phyloP scores from a whole-genome alignment of 495 filamentous ascomycete species.

The Apodospora peruviana region DNA sequence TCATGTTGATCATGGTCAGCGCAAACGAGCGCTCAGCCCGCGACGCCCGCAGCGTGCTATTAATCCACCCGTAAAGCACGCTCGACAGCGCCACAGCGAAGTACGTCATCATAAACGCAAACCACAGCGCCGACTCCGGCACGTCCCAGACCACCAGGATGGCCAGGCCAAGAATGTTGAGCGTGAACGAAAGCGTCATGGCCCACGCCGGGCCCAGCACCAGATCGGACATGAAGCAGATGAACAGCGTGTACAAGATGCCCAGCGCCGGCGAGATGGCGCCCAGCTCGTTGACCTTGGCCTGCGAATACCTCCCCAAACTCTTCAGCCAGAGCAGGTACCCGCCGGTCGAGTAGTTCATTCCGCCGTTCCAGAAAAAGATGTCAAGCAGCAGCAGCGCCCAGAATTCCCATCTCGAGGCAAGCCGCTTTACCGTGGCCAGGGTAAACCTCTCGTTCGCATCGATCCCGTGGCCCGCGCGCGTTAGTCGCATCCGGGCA shows the following conservation, averaged over 20 bases:
- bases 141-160: conserved; percentile 39
- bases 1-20: conserved; percentile 23
- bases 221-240: conserved; percentile 43
- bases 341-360: conserved; percentile 33
- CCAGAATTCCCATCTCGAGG: conserved; percentile 29
- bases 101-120: conserved; percentile 36
- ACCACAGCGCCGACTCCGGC: conserved; percentile 41
- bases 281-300: conserved; percentile 25
- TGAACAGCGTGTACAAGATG: conserved; percentile 41
- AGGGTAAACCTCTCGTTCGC: conserved; percentile 20
- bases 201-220: conserved; percentile 30
- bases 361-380: conserved; percentile 44
- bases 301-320: conserved; percentile 21
- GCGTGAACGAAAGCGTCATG: conserved; percentile 24
- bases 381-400: conserved; percentile 38
- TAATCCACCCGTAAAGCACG: conserved; percentile 32
- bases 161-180: conserved; percentile 26
- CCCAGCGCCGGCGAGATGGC: conserved; percentile 30
- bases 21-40: conserved; percentile 26
- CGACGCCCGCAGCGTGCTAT: conserved; percentile 20
- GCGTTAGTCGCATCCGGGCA: conserved; percentile 27
- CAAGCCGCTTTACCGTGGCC: conserved; percentile 23
- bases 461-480: conserved; percentile 27
- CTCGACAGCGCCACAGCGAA: conserved; percentile 24
- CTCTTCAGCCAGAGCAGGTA: conserved; percentile 34